A percentile compares a stretch with the other conserved stretches of the same genome.
phyloP scores from a whole-genome alignment of 805 yeast genomes.

The Schwanniomyces pseudopolymorphus region DNA sequence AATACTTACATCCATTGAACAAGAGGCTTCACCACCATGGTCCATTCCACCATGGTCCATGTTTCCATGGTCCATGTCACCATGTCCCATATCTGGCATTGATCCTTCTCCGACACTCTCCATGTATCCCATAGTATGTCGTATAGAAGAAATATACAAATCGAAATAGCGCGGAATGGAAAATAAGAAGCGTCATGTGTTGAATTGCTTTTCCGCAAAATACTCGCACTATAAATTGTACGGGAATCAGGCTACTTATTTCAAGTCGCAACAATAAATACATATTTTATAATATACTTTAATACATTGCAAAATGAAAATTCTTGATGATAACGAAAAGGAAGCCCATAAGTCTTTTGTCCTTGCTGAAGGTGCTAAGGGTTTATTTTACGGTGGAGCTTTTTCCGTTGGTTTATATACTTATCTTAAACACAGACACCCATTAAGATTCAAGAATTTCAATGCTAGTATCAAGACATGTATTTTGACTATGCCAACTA shows the following conservation, averaged over 20 bases:
- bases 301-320: conserved; percentile 26
- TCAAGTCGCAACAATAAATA: neutral
- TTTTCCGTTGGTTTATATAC: conserved; percentile 30
- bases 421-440: conserved; percentile 32
- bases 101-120: neutral
- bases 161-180: neutral
- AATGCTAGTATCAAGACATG: conserved; percentile 40
- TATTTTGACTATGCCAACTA: conserved; percentile 39
- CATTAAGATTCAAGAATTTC: conserved; percentile 32
- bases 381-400: conserved; percentile 34
- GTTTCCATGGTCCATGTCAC: conserved; percentile 10
- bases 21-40: conserved; percentile 29
- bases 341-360: conserved; percentile 39
- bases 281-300: neutral
- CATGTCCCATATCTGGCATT: conserved; percentile 5
- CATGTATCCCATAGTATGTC: neutral
- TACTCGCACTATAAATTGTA: neutral
- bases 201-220: neutral
- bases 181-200: neutral
- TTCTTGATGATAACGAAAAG: conserved; percentile 35
- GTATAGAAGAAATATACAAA: neutral
- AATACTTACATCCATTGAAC: conserved; percentile 52
- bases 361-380: conserved; percentile 37
- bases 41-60: conserved; percentile 13
- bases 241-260: neutral